Evolutionary conservation across 208 protist species (phyloP).

Genomic region (Crithidia bombi): DNA sequence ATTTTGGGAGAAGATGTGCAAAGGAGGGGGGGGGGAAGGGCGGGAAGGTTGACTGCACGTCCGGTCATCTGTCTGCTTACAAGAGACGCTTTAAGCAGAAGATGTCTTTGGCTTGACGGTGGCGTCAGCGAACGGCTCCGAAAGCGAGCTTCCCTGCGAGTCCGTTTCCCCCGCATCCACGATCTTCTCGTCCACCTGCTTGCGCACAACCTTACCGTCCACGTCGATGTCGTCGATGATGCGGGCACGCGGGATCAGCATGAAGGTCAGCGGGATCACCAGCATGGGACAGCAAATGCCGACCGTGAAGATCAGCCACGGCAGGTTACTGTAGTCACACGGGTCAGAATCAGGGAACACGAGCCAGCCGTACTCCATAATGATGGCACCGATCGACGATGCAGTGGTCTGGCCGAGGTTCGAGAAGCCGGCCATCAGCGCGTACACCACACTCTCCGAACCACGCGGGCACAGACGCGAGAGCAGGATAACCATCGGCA

Average conservation of each 20-base stretch:
- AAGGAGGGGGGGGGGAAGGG: too few relatives aligned
- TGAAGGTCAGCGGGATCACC: conserved; percentile 17
- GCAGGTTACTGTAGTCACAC: conserved; percentile 71
- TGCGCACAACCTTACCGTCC: conserved; percentile 37
- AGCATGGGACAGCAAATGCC: conserved; percentile 8
- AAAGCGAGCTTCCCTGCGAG: too few relatives aligned
- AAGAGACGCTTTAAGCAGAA: too few relatives aligned
- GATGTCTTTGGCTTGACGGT: too few relatives aligned
- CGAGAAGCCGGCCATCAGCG: conserved; percentile 82
- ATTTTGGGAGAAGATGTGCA: too few relatives aligned
- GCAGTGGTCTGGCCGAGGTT: conserved; percentile 74
- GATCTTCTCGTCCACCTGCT: conserved; percentile 22
- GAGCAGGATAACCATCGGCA: conserved; percentile 66
- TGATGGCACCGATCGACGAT: conserved; percentile 44
- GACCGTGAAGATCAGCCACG: conserved; percentile 15
- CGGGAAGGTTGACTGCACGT: too few relatives aligned
- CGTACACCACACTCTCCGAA: conserved; percentile 78
- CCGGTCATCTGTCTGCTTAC: too few relatives aligned
- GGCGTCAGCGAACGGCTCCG: too few relatives aligned
- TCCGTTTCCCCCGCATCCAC: conserved; percentile 10
- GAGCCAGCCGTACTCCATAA: conserved; percentile 67
- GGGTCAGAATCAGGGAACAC: conserved; percentile 40
- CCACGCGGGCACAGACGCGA: conserved; percentile 91
- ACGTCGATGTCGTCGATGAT: conserved; percentile 42
- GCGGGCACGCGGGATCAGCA: conserved; percentile 19